Percentiles rank a stretch among this genome's conserved stretches.
These are phyloP conservation scores for Cymbopogon flexuosus DNA, from an alignment of 202 grass and related monocot genomes.

Conservation along the genomic window DNA sequence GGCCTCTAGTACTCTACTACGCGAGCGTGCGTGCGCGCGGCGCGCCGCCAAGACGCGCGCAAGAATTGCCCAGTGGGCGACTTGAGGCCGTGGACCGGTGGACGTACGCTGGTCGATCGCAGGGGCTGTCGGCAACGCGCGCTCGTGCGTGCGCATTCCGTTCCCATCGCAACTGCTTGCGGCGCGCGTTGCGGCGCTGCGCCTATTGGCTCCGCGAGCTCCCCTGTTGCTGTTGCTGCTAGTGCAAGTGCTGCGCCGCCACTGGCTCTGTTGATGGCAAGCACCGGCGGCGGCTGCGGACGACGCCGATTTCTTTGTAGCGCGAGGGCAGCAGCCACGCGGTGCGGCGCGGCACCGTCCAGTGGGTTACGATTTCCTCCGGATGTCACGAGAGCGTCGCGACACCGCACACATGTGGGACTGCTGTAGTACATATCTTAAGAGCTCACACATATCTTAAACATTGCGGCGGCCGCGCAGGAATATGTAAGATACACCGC, in stretches of 20 bases:
- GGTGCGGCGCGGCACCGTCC: background rate
- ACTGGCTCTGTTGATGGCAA: background rate
- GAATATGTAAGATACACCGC: background rate
- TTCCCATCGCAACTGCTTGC: background rate
- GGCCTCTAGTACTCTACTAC: no score
- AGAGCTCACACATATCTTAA: no score
- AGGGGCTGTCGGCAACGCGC: slow-evolving; percentile 22
- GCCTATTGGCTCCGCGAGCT: background rate
- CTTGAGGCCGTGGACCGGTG: background rate
- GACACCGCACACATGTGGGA: background rate
- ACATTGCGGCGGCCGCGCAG: slow-evolving; percentile 11
- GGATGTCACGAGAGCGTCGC: background rate
- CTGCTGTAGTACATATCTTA: background rate
- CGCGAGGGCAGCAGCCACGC: background rate
- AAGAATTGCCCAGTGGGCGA: background rate
- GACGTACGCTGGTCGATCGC: background rate
- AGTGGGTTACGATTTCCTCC: background rate
- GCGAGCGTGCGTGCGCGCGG: background rate
- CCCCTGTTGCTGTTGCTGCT: background rate
- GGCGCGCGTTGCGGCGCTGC: slow-evolving; percentile 29
- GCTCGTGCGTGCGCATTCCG: slow-evolving; percentile 9
- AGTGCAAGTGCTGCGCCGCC: background rate
- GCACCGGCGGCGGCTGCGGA: background rate
- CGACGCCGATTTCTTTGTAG: background rate
- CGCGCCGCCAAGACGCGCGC: slow-evolving; percentile 2